These are phyloP conservation scores for Paramecium tetraurelia DNA, from an alignment of 73 alveolate genomes.

Conservation along the genomic window DNA sequence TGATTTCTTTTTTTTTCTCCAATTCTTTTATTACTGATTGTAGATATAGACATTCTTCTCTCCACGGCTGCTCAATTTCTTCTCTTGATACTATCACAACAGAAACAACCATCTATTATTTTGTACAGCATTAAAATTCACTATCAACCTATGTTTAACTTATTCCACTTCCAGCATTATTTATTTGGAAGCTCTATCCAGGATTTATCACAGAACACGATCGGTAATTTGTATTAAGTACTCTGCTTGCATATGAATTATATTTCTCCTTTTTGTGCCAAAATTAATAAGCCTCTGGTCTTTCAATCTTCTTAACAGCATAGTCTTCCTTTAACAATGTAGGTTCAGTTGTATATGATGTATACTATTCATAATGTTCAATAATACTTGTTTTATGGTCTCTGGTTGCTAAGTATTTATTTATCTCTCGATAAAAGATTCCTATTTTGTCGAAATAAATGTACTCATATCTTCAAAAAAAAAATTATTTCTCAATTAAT, in stretches of 20 bases:
- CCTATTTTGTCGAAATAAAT: not conserved
- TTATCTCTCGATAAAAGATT: not conserved
- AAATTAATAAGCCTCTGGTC: slow-evolving; percentile 35
- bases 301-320: not conserved
- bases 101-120: not conserved
- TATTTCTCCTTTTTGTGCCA: slow-evolving; percentile 37
- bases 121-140: not conserved
- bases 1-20: not conserved
- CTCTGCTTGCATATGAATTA: not conserved
- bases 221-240: slow-evolving; percentile 13
- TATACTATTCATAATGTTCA: not conserved
- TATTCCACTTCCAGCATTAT: not conserved
- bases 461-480: slow-evolving; percentile 11
- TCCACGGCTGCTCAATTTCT: slow-evolving; percentile 9
- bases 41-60: slow-evolving; percentile 10
- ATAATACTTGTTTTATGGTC: not conserved
- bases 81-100: slow-evolving; percentile 23
- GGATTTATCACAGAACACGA: not conserved
- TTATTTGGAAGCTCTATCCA: not conserved
- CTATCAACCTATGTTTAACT: not conserved
- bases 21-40: slow-evolving; percentile 21
- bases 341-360: slow-evolving; percentile 13
- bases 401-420: not conserved
- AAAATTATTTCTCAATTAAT: not conserved
- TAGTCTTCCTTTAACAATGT: not conserved